These are phyloP conservation scores for Nicotiana tomentosiformis DNA, from an alignment of 257 asterid species.

Conservation along the genomic window DNA sequence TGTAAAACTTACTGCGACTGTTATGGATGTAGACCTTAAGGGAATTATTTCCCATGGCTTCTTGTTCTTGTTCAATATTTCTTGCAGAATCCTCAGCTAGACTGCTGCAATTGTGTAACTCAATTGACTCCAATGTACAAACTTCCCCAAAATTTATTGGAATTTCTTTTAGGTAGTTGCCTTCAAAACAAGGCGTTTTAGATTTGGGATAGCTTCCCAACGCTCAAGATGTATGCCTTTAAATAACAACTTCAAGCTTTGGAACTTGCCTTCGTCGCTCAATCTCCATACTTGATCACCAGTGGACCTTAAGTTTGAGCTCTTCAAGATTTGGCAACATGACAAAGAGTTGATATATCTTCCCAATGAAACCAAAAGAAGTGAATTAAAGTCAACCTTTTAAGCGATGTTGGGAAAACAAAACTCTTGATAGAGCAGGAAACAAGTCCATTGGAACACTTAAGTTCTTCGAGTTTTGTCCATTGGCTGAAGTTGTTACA, in stretches of 20 bases:
- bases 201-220: background rate
- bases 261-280: background rate
- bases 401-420: background rate
- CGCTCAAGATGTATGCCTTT: background rate
- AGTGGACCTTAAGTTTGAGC: background rate
- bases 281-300: background rate
- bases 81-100: background rate
- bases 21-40: conserved; percentile 14
- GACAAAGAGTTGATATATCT: background rate
- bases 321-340: background rate
- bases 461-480: background rate
- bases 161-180: background rate
- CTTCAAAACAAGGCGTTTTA: background rate
- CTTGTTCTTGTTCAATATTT: background rate
- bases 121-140: background rate
- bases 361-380: background rate
- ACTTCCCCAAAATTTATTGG: background rate
- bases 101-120: background rate
- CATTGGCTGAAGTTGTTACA: background rate
- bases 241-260: background rate
- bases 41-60: background rate
- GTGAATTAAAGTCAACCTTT: background rate
- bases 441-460: no score
- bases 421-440: background rate
- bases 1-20: background rate